Base-by-base conservation (phyloP, 441 rosid species). In the Croton laevigatus region DNA sequence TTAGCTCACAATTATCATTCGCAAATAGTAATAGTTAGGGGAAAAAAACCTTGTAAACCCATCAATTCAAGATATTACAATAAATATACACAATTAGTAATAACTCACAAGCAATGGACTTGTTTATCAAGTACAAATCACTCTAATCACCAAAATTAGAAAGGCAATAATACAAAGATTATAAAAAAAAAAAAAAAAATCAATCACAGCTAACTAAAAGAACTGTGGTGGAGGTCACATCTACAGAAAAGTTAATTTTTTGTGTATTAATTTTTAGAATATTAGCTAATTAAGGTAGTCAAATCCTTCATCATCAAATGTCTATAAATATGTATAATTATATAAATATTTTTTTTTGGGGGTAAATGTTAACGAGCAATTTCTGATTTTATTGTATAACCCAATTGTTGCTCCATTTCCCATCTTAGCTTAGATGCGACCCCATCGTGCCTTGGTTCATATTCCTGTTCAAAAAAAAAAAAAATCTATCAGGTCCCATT, bases 381-480 rank as follows among this genome's bases (percentile, higher is more conserved):
- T 8, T 87, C 90, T 6, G 84, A 73, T 71, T 81, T 84, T 32
- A 86, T 57, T 7, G 80, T 72, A 81, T 84, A 82, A 16, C 88
- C 94, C 72, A 83, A n/a, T 20, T 86, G 81, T 55, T 87, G 91
- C 75, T 90, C 93, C 74, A 51, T 85, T 81, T 90, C 98, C 98
- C 97, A 91, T 52, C 82, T 89, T 72, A 86, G 84, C 84, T 85
- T 87, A 19, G 97, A 80, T 4, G 93, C 94, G 17, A 86, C 97
- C 45, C 85, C 84, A 71, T 82, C 86, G 60, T 90, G 98, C 70
- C 74, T 83, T 0, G 98, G 87, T 71, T 85, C 88, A 75, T 91
- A 94, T 54, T 94, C 98, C 98, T 93, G 70, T n/a, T 49, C 6
- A 49, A 49, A 6, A 40, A 40, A 6, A 7, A 40, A 40, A 40